phyloP scores from a whole-genome alignment of 192 early-diverging fungal species.

The Coemansia sp. region DNA sequence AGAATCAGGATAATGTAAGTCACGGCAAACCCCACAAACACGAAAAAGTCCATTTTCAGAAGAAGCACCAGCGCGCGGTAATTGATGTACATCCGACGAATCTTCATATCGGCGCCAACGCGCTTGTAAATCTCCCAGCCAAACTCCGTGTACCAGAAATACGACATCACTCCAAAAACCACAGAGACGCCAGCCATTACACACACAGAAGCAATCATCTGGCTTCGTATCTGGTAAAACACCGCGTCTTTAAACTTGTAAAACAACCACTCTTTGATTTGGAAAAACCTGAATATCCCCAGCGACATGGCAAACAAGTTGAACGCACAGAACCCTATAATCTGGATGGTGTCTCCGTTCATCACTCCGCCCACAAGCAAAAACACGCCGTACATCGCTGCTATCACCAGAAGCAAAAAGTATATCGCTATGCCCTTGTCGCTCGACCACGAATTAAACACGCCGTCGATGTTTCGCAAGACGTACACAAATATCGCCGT shows the following conservation, averaged over 20 bases:
- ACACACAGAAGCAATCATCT: constrained; percentile 41
- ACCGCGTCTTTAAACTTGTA: constrained; percentile 20
- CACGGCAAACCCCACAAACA: constrained; percentile 54
- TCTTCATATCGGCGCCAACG: constrained; percentile 58
- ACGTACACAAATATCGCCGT: constrained; percentile 44
- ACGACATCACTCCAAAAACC: constrained; percentile 42
- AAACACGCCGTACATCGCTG: constrained; percentile 42
- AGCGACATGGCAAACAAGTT: constrained; percentile 53
- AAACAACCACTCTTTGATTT: constrained; percentile 39
- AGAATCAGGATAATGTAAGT: constrained; percentile 66
- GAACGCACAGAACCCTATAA: constrained; percentile 52
- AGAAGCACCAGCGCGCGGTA: constrained; percentile 55
- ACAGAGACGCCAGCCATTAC: constrained; percentile 36
- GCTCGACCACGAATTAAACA: constrained; percentile 49
- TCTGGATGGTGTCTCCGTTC: constrained; percentile 54
- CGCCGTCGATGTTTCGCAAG: constrained; percentile 43
- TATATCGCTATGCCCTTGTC: constrained; percentile 58
- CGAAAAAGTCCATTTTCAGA: constrained; percentile 56
- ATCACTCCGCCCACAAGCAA: constrained; percentile 46
- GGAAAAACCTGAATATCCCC: constrained; percentile 52
- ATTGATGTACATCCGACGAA: constrained; percentile 57
- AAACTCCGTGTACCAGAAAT: constrained; percentile 56
- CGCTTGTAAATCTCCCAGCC: constrained; percentile 62
- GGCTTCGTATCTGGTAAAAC: constrained; percentile 18
- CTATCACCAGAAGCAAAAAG: constrained; percentile 52